Evolutionary conservation across 148 eudicot species (phyloP), one percentile per base, ranked within the genome.

Genomic region (Pharnaceum exiguum): DNA sequence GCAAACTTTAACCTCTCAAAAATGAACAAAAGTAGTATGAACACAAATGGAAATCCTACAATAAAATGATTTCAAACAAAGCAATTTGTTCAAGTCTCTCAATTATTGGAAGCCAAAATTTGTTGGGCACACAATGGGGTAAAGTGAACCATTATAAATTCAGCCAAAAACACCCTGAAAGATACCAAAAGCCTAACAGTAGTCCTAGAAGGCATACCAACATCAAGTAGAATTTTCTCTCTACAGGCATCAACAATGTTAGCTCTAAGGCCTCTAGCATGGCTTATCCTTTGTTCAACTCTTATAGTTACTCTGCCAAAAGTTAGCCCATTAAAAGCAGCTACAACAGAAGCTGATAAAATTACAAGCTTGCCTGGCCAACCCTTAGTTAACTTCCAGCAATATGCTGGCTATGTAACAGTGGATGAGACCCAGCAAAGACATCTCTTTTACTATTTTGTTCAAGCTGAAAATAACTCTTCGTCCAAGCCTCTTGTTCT

Each of bases 381-480:
- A 49, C 96, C 96, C 3, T 28, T 48, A 23, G 95, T 81, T 10
- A 63, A 59, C 36, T 89, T 89, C 58, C 58, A 74, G 60, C 97
- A 89, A 60, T 89, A 47, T 62, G 60, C 77, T 12, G 94, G 97
- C 0, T 86, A 83, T 56, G 42, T 89, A 3, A 75, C 71, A 5
- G 71, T 89, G 7, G 83, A 81, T 71, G 63, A 69, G 45, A 40
- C 48, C 16, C 43, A 65, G 16, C 40, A 70, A 42, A 83, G 87
- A 65, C 39, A 75, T 15, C 72, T 82, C 13, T 89, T 86, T 59
- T 86, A 89, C 75, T 89, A 83, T 68, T 79, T 83, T 70, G 82
- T 79, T 37, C 71, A 89, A 73, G 83, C 95, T 40, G 66, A 89
- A 65, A 62, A 64, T 1, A 62, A 55, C 16, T 77, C 80, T 58